Evolutionary conservation across 805 yeast species (phyloP), one percentile per base, ranked within the genome.

Genomic region (Metschnikowia aberdeeniae): DNA sequence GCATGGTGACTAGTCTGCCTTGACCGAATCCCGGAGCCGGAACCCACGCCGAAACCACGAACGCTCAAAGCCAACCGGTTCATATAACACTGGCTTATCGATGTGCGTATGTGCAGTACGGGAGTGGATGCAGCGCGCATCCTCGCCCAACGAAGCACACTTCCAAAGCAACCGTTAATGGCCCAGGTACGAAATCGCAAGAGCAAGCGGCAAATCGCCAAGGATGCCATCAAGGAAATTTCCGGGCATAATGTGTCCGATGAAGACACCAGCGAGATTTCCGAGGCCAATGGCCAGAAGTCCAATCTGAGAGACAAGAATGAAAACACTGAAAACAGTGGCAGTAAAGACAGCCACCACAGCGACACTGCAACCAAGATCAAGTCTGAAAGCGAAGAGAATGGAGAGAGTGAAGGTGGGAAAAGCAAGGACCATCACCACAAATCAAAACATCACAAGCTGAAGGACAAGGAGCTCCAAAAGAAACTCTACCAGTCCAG

Each of bases 401-500:
- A 1, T 3, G 26, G 13, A 29, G 13, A 29, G 7, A 13, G 7
- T 29, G 36, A 4, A 34, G 26, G 26, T 19, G 26, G 26, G 32
- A 29, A 29, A 29, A 11, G 14, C 32, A 13, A 29, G 7, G 32
- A 12, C 7, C 10, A 34, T 31, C 39, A 9, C 22, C 33, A 34
- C 29, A 19, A 39, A 19, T 30, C 40, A n/a, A 24, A 27, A 17
- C 24, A 36, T 6, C 40, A 19, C 30, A 29, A 31, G 14, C 34
- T 12, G 11, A 39, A 31, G 31, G 33, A 38, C n/a, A 44, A 46
- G 28, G 43, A 43, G 13, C 36, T 44, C 27, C 44, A 56, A 35
- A 48, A 48, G 20, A 53, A 47, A 22, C 49, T 71, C 30, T 62
- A 71, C 62, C 77, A 75, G 45, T 73, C 87, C 2, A 75, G 82